Conservation (phyloP, 2,329 filamentous ascomycete genomes). For the Paraphoma chrysanthemicola region DNA sequence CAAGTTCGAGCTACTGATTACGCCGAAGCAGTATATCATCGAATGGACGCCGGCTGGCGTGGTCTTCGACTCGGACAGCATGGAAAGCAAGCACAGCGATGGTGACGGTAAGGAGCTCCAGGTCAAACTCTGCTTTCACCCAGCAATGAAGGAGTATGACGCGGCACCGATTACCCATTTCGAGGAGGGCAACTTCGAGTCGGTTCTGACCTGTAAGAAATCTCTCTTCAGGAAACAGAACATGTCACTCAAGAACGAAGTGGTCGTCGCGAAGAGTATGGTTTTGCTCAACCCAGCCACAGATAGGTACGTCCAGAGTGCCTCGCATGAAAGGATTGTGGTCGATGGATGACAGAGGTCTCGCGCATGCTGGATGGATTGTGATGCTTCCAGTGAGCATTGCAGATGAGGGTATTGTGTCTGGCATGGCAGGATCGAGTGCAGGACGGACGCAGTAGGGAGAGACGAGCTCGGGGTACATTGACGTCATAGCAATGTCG, state of each 20-base stretch:
- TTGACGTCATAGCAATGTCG: no score
- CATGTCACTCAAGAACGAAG: neutral
- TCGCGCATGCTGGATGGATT: no score
- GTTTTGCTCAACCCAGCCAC: neutral
- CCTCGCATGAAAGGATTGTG: no score
- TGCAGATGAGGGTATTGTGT: no score
- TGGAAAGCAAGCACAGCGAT: neutral
- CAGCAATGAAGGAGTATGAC: neutral
- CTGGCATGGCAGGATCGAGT: no score
- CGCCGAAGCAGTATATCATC: neutral
- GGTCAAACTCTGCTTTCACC: neutral
- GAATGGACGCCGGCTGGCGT: neutral
- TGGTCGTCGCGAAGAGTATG: neutral
- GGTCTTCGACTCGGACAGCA: neutral
- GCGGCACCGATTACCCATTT: neutral
- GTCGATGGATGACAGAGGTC: no score
- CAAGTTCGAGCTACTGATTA: neutral
- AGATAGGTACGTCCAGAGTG: no score
- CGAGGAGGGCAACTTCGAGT: neutral
- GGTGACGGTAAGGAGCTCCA: no score
- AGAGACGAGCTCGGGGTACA: no score
- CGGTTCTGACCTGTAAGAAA: neutral
- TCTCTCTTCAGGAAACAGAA: neutral
- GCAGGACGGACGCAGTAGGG: no score
- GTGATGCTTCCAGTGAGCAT: no score